Percentiles rank a stretch among this genome's conserved stretches.
Evolutionary conservation across 345 rosid species (phyloP).

Genomic region (Ceriops zippeliana): DNA sequence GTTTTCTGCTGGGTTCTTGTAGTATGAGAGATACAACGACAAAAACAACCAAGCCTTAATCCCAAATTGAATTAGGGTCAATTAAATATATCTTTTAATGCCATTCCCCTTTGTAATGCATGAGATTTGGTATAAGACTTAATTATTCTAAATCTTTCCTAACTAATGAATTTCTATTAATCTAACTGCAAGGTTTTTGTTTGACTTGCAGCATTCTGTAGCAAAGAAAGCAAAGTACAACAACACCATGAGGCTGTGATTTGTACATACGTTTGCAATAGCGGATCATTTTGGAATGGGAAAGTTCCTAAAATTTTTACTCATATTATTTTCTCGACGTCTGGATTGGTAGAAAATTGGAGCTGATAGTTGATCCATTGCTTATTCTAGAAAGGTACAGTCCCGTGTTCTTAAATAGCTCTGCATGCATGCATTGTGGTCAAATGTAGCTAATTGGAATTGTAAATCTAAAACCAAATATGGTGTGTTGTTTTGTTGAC

Average conservation of each 20-base stretch:
- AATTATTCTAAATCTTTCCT: too few species aligned
- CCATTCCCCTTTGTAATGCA: too few species aligned
- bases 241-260: slow-evolving; percentile 63
- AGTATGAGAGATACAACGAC: too few species aligned
- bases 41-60: too few species aligned
- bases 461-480: not conserved
- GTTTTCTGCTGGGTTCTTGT: too few species aligned
- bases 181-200: not conserved
- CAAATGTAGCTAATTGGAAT: not conserved
- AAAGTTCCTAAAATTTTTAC: slow-evolving; percentile 93
- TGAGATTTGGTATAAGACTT: too few species aligned
- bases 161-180: not conserved
- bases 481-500: too few species aligned
- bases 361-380: slow-evolving; percentile 84
- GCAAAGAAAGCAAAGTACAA: slow-evolving; percentile 76
- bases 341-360: slow-evolving; percentile 99
- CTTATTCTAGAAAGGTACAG: slow-evolving; percentile 81
- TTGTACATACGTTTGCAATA: too few species aligned
- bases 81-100: too few species aligned
- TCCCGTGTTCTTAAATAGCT: not conserved
- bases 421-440: not conserved
- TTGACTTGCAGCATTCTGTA: slow-evolving; percentile 70
- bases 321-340: slow-evolving; percentile 92
- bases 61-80: too few species aligned
- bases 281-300: slow-evolving; percentile 38